Conservation (phyloP, 108 stramenopile species). For the Pseudonitzschia multiseries region DNA sequence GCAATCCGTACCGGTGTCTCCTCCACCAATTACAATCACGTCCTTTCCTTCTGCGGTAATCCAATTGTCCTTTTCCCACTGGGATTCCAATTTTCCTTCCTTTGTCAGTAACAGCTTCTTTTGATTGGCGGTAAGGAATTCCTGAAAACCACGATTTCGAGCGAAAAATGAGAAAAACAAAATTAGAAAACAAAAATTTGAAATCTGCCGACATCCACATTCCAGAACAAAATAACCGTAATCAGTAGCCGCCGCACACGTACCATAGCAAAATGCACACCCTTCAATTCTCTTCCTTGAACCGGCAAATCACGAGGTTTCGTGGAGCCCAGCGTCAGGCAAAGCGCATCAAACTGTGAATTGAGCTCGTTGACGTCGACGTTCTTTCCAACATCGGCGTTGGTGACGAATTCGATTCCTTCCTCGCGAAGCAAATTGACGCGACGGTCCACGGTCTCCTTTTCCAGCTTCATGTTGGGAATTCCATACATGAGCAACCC, state of each 20-base stretch:
- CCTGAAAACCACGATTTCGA: slow-evolving; percentile 36
- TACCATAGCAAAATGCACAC: slow-evolving; percentile 92
- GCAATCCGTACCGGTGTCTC: slow-evolving; percentile 97
- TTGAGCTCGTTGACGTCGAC: slow-evolving; percentile 91
- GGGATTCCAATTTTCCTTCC: slow-evolving; percentile 90
- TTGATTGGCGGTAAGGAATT: slow-evolving; percentile 96
- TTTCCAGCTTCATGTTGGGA: slow-evolving; percentile 98
- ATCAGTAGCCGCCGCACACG: no score
- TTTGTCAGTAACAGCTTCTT: slow-evolving; percentile 93
- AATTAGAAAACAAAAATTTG: slow-evolving; percentile 15
- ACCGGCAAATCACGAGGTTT: slow-evolving; percentile 95
- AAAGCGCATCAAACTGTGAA: slow-evolving; percentile 84
- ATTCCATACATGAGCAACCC: slow-evolving; percentile 98
- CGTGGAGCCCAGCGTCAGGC: slow-evolving; percentile 90
- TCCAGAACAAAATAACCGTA: no score
- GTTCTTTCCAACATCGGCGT: slow-evolving; percentile 91
- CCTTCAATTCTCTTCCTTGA: slow-evolving; percentile 90
- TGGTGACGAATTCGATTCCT: slow-evolving; percentile 95
- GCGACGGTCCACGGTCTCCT: slow-evolving; percentile 94
- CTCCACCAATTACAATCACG: slow-evolving; percentile 98
- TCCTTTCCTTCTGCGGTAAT: slow-evolving; percentile 97
- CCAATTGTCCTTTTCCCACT: slow-evolving; percentile 90
- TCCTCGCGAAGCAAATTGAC: slow-evolving; percentile 92
- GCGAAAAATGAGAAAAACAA: background rate
- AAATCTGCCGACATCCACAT: background rate